Evolutionary conservation across 352 stramenopile genomes (phyloP), one percentile per base, ranked within the genome.

Genomic region (Phytopythium chamaehyphon): DNA sequence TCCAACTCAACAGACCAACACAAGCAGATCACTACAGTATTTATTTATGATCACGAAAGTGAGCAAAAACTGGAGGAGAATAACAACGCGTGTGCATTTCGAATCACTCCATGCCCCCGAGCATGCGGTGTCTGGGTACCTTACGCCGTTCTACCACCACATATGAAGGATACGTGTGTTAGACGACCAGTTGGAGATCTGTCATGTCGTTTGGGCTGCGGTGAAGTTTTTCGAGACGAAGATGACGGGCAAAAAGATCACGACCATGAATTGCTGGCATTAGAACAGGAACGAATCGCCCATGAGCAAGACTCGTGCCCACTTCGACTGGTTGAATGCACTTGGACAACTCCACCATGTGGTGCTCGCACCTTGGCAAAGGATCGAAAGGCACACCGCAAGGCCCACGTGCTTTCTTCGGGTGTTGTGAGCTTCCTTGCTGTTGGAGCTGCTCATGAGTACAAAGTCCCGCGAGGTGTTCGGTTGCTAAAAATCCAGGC

Each of bases 291-390:
- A 24, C 76, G 82, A 4, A 68, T 81, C 3, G 66, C 72, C 7
- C 82, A 92, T 50, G 82, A 92, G 36, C 64, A 87, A 61, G 82
- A 92, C 24, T 73, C 80, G 28, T 92, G 82, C 31, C 48, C 51
- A 15, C 47, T 84, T 8, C 82, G 82, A 6, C 81, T 85, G 47
- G 76, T 90, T 6, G 66, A 74, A 47, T 92, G 82, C 53, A 86
- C 73, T 24, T 92, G 82, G 82, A 40, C 45, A 8, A 39, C 45
- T 7, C 78, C 78, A 12, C 73, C 76, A 35, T 92, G 82, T 49
- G 61, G 71, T 15, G 73, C 64, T 1, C 31, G 54, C 2, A 71
- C 89, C 26, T 7, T 76, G 7, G 78, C 82, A 1, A 76, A 72
- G 39, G 76, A 92, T 18, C 68, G 76, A 22, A 88, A 87, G 31